phyloP scores from a whole-genome alignment of 169 alveolate species.

The Perkinsus olseni region DNA sequence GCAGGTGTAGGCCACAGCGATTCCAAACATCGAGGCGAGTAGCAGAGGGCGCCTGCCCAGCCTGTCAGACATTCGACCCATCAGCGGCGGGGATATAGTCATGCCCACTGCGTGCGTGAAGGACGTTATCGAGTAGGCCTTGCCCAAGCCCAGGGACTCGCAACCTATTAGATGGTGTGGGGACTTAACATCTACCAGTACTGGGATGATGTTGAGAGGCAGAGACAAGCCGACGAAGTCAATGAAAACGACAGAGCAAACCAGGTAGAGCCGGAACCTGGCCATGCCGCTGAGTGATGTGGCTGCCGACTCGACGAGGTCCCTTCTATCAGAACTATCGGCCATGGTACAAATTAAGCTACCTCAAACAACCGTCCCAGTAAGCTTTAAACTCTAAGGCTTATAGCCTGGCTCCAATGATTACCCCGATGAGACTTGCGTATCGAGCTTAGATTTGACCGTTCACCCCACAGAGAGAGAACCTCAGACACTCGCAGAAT shows the following conservation, averaged over 20 bases:
- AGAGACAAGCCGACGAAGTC: background rate
- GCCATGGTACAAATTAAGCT: too few species aligned
- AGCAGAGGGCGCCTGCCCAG: background rate
- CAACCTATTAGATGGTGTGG: background rate
- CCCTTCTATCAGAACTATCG: too few species aligned
- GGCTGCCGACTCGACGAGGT: background rate
- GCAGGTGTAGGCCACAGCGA: background rate
- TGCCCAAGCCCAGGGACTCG: background rate
- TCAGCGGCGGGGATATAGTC: background rate
- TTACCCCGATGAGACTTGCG: too few species aligned
- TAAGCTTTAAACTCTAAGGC: too few species aligned
- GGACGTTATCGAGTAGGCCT: background rate
- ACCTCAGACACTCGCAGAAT: too few species aligned
- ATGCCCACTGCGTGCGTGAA: background rate
- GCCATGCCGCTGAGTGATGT: background rate
- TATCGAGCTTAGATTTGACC: too few species aligned
- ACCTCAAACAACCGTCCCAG: too few species aligned
- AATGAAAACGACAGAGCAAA: background rate
- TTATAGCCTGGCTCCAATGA: too few species aligned
- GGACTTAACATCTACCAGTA: background rate
- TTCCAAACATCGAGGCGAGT: background rate
- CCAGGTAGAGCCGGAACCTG: background rate
- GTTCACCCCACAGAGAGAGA: too few species aligned
- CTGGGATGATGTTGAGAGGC: background rate
- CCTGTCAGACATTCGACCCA: background rate